These are phyloP conservation scores for Lichtheimia ramosa DNA, from an alignment of 371 early-diverging fungal species.

Conservation along the genomic window DNA sequence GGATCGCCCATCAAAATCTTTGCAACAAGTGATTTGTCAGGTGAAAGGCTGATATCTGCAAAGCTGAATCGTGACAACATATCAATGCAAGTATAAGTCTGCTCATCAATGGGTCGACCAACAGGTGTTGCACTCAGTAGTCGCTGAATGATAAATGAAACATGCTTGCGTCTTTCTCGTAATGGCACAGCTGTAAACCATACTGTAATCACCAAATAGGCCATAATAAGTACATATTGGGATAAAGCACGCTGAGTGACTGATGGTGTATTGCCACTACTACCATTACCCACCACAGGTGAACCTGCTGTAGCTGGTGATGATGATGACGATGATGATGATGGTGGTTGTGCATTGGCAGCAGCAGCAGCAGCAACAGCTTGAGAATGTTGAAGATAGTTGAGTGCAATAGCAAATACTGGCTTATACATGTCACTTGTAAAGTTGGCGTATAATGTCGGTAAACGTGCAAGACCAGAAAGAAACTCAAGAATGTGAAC, in stretches of 20 bases:
- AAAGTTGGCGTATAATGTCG: constrained; percentile 80
- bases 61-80: constrained; percentile 87
- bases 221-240: constrained; percentile 85
- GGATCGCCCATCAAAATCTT: constrained; percentile 43
- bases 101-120: constrained; percentile 66
- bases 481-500: constrained; percentile 91
- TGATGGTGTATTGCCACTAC: neutral
- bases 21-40: constrained; percentile 42
- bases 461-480: constrained; percentile 80
- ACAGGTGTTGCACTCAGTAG: constrained; percentile 58
- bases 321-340: constrained; percentile 10
- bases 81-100: constrained; percentile 87
- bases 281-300: constrained; percentile 8
- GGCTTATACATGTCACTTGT: constrained; percentile 80
- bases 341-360: constrained; percentile 5
- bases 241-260: constrained; percentile 49
- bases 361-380: constrained; percentile 18
- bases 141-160: constrained; percentile 78
- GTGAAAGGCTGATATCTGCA: constrained; percentile 71
- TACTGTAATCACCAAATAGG: constrained; percentile 86
- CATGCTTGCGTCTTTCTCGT: constrained; percentile 76
- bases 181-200: constrained; percentile 85
- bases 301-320: constrained; percentile 18
- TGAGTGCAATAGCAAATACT: constrained; percentile 91
- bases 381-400: constrained; percentile 80